Evolutionary conservation across 2,329 filamentous ascomycete species (phyloP).

Genomic region (Zalaria obscura): DNA sequence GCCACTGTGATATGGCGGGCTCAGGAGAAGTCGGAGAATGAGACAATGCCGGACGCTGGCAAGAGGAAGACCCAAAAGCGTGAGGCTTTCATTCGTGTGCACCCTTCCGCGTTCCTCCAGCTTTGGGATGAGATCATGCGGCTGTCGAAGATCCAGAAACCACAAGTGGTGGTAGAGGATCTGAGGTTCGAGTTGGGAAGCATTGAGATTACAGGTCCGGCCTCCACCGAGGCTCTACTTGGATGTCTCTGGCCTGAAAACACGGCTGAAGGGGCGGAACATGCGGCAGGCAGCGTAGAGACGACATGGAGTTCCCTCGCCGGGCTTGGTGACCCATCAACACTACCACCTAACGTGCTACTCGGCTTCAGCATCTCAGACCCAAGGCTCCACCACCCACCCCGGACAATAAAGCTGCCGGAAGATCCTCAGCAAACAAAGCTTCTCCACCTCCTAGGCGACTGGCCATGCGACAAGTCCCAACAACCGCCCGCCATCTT

Average conservation of each 20-base stretch:
- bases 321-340: constrained; percentile 52
- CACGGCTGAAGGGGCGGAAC: constrained; percentile 19
- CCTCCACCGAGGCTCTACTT: constrained; percentile 63
- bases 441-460: constrained; percentile 47
- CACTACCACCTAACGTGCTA: constrained; percentile 55
- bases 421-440: constrained; percentile 13
- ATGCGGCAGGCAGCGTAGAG: constrained; percentile 19
- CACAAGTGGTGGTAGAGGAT: constrained; percentile 51
- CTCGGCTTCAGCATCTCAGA: constrained; percentile 64
- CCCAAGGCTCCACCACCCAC: constrained; percentile 67
- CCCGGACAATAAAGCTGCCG: constrained; percentile 34
- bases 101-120: constrained; percentile 67
- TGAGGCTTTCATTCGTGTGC: constrained; percentile 56
- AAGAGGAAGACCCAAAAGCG: constrained; percentile 20
- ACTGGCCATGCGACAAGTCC: constrained; percentile 50
- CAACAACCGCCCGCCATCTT: constrained; percentile 41
- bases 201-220: constrained; percentile 57
- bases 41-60: constrained; percentile 3
- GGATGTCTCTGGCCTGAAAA: constrained; percentile 46
- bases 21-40: constrained; percentile 10
- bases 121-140: constrained; percentile 50
- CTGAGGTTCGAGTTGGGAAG: constrained; percentile 59
- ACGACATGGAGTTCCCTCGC: constrained; percentile 35
- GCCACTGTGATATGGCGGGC: constrained; percentile 65
- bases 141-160: constrained; percentile 45